phyloP scores from a whole-genome alignment of 495 filamentous ascomycete genomes.

The Pyrenopolyporus hunteri region DNA sequence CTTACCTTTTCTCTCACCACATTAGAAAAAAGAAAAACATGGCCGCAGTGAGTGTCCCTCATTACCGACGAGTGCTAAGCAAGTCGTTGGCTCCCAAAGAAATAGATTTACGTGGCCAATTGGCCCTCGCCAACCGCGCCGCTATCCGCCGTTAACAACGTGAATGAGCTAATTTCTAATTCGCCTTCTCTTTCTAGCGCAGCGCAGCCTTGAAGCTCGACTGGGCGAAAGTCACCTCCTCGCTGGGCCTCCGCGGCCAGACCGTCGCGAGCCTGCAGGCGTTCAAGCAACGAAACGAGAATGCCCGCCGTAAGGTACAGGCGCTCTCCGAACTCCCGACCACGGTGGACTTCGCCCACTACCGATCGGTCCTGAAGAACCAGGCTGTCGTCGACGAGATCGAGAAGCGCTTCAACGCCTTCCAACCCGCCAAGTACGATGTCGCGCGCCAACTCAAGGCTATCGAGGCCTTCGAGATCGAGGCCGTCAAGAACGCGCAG shows the following conservation, averaged over 20 bases:
- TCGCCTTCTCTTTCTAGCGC: slow-evolving; percentile 63
- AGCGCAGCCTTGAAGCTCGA: slow-evolving; percentile 99
- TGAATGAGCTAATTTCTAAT: slow-evolving; percentile 57
- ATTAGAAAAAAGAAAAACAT: slow-evolving; percentile 82
- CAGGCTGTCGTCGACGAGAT: slow-evolving; percentile 91
- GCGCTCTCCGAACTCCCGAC: slow-evolving; percentile 78
- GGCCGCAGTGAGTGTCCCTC: slow-evolving; percentile 73
- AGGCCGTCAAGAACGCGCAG: slow-evolving; percentile 95
- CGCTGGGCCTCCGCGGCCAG: slow-evolving; percentile 93
- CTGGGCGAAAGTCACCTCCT: slow-evolving; percentile 89
- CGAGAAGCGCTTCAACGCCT: slow-evolving; percentile 87
- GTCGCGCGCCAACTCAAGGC: slow-evolving; percentile 90
- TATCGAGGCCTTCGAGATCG: slow-evolving; percentile 95
- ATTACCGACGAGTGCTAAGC: not conserved
- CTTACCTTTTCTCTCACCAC: slow-evolving; percentile 49
- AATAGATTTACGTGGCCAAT: slow-evolving; percentile 10
- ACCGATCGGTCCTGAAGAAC: slow-evolving; percentile 94
- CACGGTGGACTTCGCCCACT: slow-evolving; percentile 88
- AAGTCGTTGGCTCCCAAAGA: not conserved
- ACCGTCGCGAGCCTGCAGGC: slow-evolving; percentile 86
- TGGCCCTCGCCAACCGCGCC: slow-evolving; percentile 22
- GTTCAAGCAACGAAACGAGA: slow-evolving; percentile 99
- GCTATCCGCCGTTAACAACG: not conserved
- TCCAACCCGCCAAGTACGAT: slow-evolving; percentile 92
- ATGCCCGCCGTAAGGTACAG: slow-evolving; percentile 90